A percentile compares a stretch with the other conserved stretches of the same genome.
Conservation (phyloP, 2,329 filamentous ascomycete genomes). For the Penicillium expansum region DNA sequence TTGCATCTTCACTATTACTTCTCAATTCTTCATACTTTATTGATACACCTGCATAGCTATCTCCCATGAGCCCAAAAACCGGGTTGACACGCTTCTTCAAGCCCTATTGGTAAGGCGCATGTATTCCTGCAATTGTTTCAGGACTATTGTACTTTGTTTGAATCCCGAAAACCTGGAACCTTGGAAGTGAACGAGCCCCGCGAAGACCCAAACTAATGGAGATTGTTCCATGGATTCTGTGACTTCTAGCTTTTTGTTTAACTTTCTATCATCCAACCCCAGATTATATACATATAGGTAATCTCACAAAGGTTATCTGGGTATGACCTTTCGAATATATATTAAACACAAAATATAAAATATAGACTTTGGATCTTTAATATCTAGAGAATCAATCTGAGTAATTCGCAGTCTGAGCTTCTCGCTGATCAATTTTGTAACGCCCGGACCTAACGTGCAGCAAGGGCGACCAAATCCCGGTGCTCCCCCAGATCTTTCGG, state of each 20-base stretch:
- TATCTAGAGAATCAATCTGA: background rate
- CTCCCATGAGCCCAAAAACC: slow-evolving; percentile 5
- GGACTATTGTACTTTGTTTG: background rate
- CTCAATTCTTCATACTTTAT: background rate
- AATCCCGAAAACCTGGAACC: background rate
- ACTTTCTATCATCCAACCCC: background rate
- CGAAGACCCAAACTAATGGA: background rate
- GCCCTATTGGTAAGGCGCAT: background rate
- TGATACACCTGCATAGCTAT: slow-evolving; percentile 7
- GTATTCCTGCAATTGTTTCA: background rate
- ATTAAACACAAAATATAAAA: no score
- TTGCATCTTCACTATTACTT: slow-evolving; percentile 2
- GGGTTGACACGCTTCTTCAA: slow-evolving; percentile 9
- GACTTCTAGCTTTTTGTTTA: no score
- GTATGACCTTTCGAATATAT: background rate
- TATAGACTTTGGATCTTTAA: background rate
- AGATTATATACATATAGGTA: background rate
- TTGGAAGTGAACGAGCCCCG: background rate
- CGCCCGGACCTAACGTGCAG: slow-evolving; percentile 27
- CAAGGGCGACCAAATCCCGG: slow-evolving; percentile 24
- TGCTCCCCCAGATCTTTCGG: slow-evolving; percentile 12
- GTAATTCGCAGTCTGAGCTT: background rate
- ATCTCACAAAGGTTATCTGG: no score
- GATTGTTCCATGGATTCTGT: background rate
- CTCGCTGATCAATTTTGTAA: slow-evolving; percentile 8